These are phyloP conservation scores for Pinus tabuliformis DNA, from an alignment of 75 land plant genomes.

Conservation along the genomic window DNA sequence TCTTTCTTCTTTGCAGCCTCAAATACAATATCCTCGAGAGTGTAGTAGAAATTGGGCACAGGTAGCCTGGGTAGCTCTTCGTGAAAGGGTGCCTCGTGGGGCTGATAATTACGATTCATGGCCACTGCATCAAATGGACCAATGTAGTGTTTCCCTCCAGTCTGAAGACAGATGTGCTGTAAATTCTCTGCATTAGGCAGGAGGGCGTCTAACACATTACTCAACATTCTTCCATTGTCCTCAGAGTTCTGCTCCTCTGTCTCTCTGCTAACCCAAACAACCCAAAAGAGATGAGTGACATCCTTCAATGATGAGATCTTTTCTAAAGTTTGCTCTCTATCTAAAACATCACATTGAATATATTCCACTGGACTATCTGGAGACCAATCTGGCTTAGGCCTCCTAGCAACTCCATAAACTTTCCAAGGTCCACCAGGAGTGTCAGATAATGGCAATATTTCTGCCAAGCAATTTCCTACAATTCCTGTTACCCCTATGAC, in stretches of 20 bases:
- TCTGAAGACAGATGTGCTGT: conserved; percentile 70
- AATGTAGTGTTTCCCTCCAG: conserved; percentile 73
- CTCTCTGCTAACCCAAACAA: conserved; percentile 37
- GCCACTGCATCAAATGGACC: conserved; percentile 42
- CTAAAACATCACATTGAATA: conserved; percentile 59
- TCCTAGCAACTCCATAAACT: conserved; percentile 67
- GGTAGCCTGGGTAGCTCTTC: no score
- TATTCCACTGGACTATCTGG: conserved; percentile 29
- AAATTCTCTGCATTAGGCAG: conserved; percentile 57
- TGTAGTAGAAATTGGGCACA: no score
- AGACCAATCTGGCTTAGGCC: conserved; percentile 24
- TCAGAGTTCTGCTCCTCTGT: conserved; percentile 43
- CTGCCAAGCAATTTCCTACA: conserved; percentile 67
- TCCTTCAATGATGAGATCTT: conserved; percentile 62
- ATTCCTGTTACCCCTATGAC: conserved; percentile 72
- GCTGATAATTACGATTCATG: no score
- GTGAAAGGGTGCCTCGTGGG: no score
- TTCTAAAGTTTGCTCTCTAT: conserved; percentile 28
- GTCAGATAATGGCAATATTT: conserved; percentile 60
- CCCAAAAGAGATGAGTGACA: conserved; percentile 82
- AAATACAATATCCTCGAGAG: no score
- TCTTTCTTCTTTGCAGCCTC: no score
- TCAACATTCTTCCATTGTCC: conserved; percentile 54
- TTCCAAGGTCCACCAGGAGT: conserved; percentile 83
- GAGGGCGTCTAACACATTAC: conserved; percentile 55